phyloP scores from a whole-genome alignment of 345 rosid species.

The Heritiera fomes region DNA sequence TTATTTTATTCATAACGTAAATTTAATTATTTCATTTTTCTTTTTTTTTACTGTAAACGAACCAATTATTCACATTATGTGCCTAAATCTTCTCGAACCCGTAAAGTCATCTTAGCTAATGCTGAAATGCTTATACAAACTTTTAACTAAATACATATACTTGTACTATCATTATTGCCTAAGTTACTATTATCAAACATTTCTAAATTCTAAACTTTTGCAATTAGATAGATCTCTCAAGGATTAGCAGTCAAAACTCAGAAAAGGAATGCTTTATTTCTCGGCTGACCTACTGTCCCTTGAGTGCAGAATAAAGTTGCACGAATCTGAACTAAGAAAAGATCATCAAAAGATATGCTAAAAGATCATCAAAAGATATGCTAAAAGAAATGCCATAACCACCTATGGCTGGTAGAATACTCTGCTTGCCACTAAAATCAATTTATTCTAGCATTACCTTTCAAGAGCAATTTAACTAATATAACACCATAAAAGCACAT shows the following conservation, averaged over 20 bases:
- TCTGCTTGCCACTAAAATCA: slow-evolving; percentile 9
- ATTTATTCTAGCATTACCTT: not conserved
- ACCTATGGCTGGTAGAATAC: not conserved
- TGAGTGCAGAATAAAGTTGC: not conserved
- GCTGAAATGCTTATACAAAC: too few species aligned
- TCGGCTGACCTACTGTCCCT: not conserved
- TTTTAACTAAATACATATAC: too few species aligned
- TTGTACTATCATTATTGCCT: not conserved
- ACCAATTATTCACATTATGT: not conserved
- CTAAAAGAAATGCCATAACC: not conserved
- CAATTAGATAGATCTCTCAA: not conserved
- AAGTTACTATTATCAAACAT: not conserved
- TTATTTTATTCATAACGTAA: too few species aligned
- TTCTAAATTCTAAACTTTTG: not conserved
- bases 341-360: not conserved
- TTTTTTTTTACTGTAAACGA: not conserved
- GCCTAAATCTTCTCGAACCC: too few species aligned
- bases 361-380: not conserved
- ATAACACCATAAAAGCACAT: slow-evolving; percentile 4
- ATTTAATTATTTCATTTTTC: slow-evolving; percentile 31
- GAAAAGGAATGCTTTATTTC: not conserved
- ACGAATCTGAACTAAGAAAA: not conserved
- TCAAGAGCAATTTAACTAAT: not conserved
- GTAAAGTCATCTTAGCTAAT: not conserved
- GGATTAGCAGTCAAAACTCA: not conserved